These are phyloP conservation scores for Stachybotrys elegans DNA, from an alignment of 2,329 filamentous ascomycete species.

Conservation along the genomic window DNA sequence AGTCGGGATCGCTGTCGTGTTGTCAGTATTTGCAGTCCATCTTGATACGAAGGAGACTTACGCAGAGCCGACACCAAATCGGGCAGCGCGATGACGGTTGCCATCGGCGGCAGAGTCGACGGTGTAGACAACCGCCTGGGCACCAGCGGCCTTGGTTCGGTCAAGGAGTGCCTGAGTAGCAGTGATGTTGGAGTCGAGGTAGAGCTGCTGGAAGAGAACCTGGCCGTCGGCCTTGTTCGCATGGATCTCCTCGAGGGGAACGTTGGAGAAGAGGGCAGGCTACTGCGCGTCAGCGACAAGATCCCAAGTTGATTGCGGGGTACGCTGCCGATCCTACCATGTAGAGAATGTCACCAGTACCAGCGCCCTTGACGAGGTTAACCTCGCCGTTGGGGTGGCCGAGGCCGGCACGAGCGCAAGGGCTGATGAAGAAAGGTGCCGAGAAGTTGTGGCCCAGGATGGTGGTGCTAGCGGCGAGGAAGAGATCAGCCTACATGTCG, in stretches of 20 bases:
- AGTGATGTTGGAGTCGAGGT: slow-evolving; percentile 25
- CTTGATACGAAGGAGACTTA: slow-evolving; percentile 9
- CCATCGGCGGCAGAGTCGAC: slow-evolving; percentile 33
- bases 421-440: slow-evolving; percentile 50
- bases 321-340: slow-evolving; percentile 22
- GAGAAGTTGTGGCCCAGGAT: slow-evolving; percentile 50
- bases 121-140: slow-evolving; percentile 31
- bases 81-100: slow-evolving; percentile 34
- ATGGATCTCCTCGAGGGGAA: slow-evolving; percentile 31
- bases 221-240: slow-evolving; percentile 29
- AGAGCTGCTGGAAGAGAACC: slow-evolving; percentile 32
- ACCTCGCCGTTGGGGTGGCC: slow-evolving; percentile 41
- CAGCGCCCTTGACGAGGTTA: slow-evolving; percentile 45
- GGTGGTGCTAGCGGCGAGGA: slow-evolving; percentile 29
- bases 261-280: slow-evolving; percentile 27
- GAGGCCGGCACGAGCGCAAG: slow-evolving; percentile 39
- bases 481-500: too few relatives aligned
- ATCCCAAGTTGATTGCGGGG: background rate
- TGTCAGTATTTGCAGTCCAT: slow-evolving; percentile 8
- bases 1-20: slow-evolving; percentile 15
- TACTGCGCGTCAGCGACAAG: slow-evolving; percentile 6
- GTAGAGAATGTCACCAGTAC: slow-evolving; percentile 43
- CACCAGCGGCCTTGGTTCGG: slow-evolving; percentile 25
- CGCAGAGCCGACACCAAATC: slow-evolving; percentile 32
- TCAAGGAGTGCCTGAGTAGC: slow-evolving; percentile 24